Evolutionary conservation across 176 grass and related monocot genomes (phyloP), one percentile per base, ranked within the genome.

Genomic region (Hordeum marinum): DNA sequence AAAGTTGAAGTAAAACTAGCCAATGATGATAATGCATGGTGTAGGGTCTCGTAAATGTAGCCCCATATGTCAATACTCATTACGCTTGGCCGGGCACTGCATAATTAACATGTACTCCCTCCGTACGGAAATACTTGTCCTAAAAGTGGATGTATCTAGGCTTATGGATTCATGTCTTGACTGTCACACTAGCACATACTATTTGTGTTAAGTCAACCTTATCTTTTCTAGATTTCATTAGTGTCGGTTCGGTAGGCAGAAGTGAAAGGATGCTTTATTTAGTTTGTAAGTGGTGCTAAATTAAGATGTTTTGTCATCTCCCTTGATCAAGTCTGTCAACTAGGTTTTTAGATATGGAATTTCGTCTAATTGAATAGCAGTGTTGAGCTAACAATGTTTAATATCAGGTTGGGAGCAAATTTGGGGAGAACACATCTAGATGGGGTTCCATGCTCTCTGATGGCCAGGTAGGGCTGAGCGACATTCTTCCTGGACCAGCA

Each of bases 361-460:
- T 37, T 74, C 32, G 0, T 35, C 29, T 20, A 58, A 46, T 18
- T 73, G 26, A 76, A 61, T 60, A 59, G 4, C 80, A 82, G 41
- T 87, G 67, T 75, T 79, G 7, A 32, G 29, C 63, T 91, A 65
- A 39, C 71, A 37, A 9, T 76, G n/a, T 45, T 61, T 68, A 65
- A 80, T 76, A 81, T 35, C 79, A 99, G 97, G 92, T 99, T 42
- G 97, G 97, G 31, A 99, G 94, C 91, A 99, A 80, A 99, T 96
- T 99, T 91, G 97, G 97, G 75, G 97, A 99, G 84, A 96, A 93
- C 77, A 96, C 94, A 13, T 99, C 97, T 8, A 94, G 84, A 82
- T 99, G 94, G 94, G 97, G 97, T 29, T 99, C 97, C 43, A 96
- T 99, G 94, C 94, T 99, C 58, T 96, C 97, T 79, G 97, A 99